phyloP scores from a whole-genome alignment of 805 yeast genomes.

The Candida dendrica region DNA sequence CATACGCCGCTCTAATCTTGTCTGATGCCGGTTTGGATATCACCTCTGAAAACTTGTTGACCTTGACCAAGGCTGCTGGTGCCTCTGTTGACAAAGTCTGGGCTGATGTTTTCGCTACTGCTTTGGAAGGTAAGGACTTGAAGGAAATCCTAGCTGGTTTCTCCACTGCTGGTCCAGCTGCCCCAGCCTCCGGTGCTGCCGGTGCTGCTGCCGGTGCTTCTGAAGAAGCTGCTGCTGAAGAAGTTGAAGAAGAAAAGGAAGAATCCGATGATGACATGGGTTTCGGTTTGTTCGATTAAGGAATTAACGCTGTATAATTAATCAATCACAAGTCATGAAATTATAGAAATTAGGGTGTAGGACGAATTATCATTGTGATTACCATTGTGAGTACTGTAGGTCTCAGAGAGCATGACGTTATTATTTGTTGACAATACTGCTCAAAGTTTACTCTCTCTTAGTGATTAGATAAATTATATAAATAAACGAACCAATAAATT shows the following conservation, averaged over 20 bases:
- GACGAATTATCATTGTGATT: neutral
- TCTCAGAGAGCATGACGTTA: too few relatives aligned
- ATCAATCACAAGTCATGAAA: constrained; percentile 1
- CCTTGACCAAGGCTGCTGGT: constrained; percentile 71
- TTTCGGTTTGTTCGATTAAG: constrained; percentile 84
- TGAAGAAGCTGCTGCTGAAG: constrained; percentile 52
- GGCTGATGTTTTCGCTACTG: constrained; percentile 79
- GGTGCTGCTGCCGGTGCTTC: constrained; percentile 39
- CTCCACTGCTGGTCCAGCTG: constrained; percentile 43
- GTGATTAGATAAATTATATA: too few relatives aligned
- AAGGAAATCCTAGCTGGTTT: constrained; percentile 58
- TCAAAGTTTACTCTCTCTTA: too few relatives aligned
- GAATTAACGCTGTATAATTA: constrained; percentile 8
- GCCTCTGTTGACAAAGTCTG: constrained; percentile 69
- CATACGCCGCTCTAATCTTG: constrained; percentile 97
- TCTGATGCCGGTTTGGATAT: constrained; percentile 96
- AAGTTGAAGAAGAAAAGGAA: constrained; percentile 53
- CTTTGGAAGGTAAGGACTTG: constrained; percentile 73
- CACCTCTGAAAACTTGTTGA: constrained; percentile 71
- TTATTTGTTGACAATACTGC: too few relatives aligned
- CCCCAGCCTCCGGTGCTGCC: constrained; percentile 42
- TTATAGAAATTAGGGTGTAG: neutral
- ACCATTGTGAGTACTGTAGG: too few relatives aligned
- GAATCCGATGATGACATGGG: constrained; percentile 84
- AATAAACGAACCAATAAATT: too few relatives aligned